phyloP scores from a whole-genome alignment of 192 early-diverging fungal species.

The Backusella tarrabulga region DNA sequence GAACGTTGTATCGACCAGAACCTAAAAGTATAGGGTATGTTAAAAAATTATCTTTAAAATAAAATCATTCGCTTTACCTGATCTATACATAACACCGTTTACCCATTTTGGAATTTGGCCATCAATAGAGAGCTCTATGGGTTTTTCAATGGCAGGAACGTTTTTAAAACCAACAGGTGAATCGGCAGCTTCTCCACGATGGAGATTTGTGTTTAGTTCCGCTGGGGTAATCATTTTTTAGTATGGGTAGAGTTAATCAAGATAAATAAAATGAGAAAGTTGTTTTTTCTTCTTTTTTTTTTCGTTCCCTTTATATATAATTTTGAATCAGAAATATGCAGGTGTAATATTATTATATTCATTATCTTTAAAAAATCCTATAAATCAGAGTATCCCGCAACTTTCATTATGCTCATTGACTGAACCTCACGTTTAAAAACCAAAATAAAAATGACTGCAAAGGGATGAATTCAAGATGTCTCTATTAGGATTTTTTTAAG shows the following conservation, averaged over 20 bases:
- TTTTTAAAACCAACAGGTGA: constrained; percentile 38
- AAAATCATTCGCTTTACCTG: constrained; percentile 17
- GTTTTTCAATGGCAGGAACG: constrained; percentile 15
- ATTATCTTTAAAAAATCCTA: neutral
- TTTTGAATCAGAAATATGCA: neutral
- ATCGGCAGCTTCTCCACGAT: neutral
- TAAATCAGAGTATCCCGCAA: neutral
- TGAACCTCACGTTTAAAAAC: neutral
- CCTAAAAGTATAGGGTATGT: constrained; percentile 6
- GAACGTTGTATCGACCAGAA: constrained; percentile 32
- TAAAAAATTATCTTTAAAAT: neutral
- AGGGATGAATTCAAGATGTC: neutral
- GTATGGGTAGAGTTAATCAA: neutral
- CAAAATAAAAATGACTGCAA: neutral
- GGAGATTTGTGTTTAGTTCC: constrained; percentile 8
- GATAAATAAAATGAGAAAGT: neutral
- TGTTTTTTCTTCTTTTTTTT: neutral
- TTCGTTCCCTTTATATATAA: neutral
- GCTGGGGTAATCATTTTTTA: constrained; percentile 23
- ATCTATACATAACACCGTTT: constrained; percentile 31
- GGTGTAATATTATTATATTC: neutral
- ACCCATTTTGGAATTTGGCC: constrained; percentile 34
- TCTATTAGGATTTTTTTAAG: constrained; percentile 3
- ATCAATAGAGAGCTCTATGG: constrained; percentile 5
- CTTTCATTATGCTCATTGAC: neutral